These are phyloP conservation scores for Athelia psychrophila DNA, from an alignment of 1,284 basidiomycete species.

Conservation along the genomic window DNA sequence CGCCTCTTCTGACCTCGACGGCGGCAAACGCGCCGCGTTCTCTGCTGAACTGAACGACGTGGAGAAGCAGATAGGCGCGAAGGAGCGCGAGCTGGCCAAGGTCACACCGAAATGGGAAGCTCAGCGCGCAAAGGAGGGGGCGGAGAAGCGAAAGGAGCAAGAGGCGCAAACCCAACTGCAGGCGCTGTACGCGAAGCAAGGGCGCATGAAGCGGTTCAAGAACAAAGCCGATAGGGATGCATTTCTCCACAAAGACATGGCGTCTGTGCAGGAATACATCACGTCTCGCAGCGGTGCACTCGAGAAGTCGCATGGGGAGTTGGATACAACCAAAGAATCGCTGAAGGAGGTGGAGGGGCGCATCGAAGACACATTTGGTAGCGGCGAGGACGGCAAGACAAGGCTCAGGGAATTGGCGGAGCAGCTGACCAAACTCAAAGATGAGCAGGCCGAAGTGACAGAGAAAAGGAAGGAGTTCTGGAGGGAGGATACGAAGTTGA, in stretches of 20 bases:
- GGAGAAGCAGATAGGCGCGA: conserved; percentile 57
- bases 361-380: conserved; percentile 60
- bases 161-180: conserved; percentile 67
- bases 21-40: conserved; percentile 63
- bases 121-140: conserved; percentile 51
- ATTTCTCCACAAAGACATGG: conserved; percentile 74
- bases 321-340: conserved; percentile 41
- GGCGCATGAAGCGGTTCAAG: conserved; percentile 82
- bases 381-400: conserved; percentile 76
- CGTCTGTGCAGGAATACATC: conserved; percentile 60
- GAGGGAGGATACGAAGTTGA: conserved; percentile 91
- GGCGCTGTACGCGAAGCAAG: conserved; percentile 85
- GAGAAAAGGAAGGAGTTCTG: conserved; percentile 92
- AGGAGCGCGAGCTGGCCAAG: conserved; percentile 60
- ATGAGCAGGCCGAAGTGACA: conserved; percentile 66
- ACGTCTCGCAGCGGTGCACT: conserved; percentile 48
- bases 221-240: conserved; percentile 81
- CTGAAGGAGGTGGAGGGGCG: conserved; percentile 58
- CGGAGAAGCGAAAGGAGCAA: conserved; percentile 73
- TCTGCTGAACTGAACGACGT: conserved; percentile 65
- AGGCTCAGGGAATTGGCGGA: conserved; percentile 68
- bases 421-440: conserved; percentile 64
- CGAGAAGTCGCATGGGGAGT: conserved; percentile 42
- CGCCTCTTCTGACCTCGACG: conserved; percentile 55
- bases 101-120: conserved; percentile 69